Conservation (phyloP, 441 rosid species). For the Viola pubescens region DNA sequence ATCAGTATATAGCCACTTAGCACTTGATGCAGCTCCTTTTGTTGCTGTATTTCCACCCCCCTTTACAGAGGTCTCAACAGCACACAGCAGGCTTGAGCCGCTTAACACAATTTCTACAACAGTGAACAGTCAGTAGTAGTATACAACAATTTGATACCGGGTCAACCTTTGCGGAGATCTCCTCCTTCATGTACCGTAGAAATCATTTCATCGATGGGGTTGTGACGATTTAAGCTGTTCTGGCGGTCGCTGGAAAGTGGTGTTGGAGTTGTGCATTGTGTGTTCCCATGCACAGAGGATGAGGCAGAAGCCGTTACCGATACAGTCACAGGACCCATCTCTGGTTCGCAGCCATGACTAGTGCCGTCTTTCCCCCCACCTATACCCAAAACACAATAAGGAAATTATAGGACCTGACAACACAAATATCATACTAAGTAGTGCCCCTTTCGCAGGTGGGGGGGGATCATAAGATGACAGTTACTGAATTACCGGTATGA, state of each 20-base stretch:
- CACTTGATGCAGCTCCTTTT: too few species aligned
- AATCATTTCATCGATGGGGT: not conserved
- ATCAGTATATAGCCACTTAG: too few species aligned
- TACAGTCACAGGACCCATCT: conserved; percentile 21
- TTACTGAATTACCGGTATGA: conserved; percentile 45
- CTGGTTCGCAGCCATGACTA: conserved; percentile 39
- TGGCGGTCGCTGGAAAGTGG: conserved; percentile 25
- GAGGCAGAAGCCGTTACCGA: conserved; percentile 23
- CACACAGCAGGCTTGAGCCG: not conserved
- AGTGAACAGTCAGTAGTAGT: not conserved
- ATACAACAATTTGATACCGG: not conserved
- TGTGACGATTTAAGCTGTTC: conserved; percentile 14
- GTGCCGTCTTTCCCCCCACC: conserved; percentile 34
- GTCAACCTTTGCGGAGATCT: not conserved
- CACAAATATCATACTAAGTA: too few species aligned
- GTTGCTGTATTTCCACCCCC: not conserved
- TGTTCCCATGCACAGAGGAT: conserved; percentile 26
- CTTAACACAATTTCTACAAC: not conserved
- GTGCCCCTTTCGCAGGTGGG: not conserved
- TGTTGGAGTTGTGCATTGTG: conserved; percentile 16
- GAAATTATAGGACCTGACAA: conserved; percentile 5
- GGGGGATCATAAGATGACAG: not conserved
- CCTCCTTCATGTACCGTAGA: not conserved
- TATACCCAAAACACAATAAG: conserved; percentile 10
- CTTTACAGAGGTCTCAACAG: not conserved